These are phyloP conservation scores for Penicillium digitatum DNA, from an alignment of 2,329 filamentous ascomycete genomes.

Conservation along the genomic window DNA sequence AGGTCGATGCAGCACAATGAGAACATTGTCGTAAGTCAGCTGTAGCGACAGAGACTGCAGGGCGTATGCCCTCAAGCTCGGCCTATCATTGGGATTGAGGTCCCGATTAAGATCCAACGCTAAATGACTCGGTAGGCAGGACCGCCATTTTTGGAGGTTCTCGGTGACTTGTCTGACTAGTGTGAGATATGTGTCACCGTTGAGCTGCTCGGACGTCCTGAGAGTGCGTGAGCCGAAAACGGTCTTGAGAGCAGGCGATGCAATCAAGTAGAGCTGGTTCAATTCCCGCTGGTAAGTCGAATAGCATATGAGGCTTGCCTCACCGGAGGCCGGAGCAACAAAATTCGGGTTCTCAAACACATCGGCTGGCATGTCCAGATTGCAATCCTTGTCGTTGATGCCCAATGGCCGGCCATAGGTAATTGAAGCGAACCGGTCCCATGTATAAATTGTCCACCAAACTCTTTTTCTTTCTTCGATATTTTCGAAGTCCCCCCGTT, in stretches of 20 bases:
- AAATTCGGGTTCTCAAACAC: conserved; percentile 33
- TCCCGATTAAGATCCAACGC: conserved; percentile 18
- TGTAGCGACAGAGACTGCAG: conserved; percentile 44
- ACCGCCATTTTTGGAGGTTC: conserved; percentile 19
- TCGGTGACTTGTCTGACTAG: conserved; percentile 19
- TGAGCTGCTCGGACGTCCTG: conserved; percentile 15
- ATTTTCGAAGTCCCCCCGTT: conserved; percentile 20
- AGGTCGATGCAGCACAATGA: conserved; percentile 45
- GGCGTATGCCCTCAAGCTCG: conserved; percentile 17
- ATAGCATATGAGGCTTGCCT: conserved; percentile 16
- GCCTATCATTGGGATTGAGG: conserved; percentile 6
- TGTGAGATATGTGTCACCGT: conserved; percentile 16
- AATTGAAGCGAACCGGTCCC: conserved; percentile 43
- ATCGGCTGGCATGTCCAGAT: conserved; percentile 34
- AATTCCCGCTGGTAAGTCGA: conserved; percentile 25
- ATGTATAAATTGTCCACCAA: conserved; percentile 45
- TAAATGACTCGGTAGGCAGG: conserved; percentile 16
- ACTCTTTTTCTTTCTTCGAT: conserved; percentile 39
- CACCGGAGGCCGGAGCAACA: neutral
- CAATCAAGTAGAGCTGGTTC: conserved; percentile 25
- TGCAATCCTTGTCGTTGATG: conserved; percentile 43
- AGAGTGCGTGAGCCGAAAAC: conserved; percentile 26
- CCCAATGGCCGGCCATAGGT: conserved; percentile 42
- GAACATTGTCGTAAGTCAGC: conserved; percentile 44
- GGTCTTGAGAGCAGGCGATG: conserved; percentile 21